A percentile compares a stretch with the other conserved stretches of the same genome.
These are phyloP conservation scores for Phytophthora cactorum DNA, from an alignment of 352 stramenopile genomes.

Conservation along the genomic window DNA sequence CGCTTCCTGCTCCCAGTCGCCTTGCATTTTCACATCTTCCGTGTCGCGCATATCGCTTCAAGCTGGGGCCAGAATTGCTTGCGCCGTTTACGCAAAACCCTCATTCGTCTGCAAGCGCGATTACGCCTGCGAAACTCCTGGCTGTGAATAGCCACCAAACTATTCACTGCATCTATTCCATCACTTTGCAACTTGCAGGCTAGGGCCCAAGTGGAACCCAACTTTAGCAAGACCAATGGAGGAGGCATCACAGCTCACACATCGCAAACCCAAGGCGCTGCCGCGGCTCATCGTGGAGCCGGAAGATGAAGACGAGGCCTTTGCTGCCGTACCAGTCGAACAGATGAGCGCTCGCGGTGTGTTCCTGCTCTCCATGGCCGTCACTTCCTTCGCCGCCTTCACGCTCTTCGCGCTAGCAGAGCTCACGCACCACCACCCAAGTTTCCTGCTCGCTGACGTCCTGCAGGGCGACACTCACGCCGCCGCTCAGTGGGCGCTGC, in stretches of 20 bases:
- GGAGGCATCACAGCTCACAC: conserved; percentile 8
- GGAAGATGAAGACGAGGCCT: conserved; percentile 33
- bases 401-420: conserved; percentile 66
- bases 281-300: conserved; percentile 23
- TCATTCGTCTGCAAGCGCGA: conserved; percentile 1
- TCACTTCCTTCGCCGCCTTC: conserved; percentile 71
- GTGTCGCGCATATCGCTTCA: conserved; percentile 7
- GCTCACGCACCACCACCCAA: conserved; percentile 49
- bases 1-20: neutral
- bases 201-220: neutral
- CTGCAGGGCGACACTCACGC: conserved; percentile 45
- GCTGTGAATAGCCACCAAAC: neutral
- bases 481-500: conserved; percentile 50
- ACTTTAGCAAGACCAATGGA: neutral
- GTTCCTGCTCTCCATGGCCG: conserved; percentile 63
- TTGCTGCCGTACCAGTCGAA: conserved; percentile 32
- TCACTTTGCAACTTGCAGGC: conserved; percentile 23
- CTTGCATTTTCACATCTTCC: conserved; percentile 18
- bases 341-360: conserved; percentile 52
- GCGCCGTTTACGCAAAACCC: conserved; percentile 19
- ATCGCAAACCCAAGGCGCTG: conserved; percentile 26
- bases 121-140: conserved; percentile 29
- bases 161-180: neutral
- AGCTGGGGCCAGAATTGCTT: conserved; percentile 4
- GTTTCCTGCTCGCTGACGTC: conserved; percentile 39